Evolutionary conservation across 2,329 filamentous ascomycete species (phyloP), one percentile per base, ranked within the genome.

Genomic region (Geoglossum cookeanum): DNA sequence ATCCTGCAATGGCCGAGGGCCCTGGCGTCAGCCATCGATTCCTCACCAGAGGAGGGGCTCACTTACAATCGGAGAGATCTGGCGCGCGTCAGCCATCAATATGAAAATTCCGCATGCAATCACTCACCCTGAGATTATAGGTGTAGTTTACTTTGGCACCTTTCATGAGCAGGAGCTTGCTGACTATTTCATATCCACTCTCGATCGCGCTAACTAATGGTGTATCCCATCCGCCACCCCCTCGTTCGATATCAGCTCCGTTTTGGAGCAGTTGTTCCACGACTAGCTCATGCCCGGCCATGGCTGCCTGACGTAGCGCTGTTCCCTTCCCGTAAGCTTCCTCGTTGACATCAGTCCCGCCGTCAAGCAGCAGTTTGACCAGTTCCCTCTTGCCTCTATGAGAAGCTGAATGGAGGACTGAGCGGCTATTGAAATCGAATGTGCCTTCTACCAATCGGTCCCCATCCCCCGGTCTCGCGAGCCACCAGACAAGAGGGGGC

Each of bases 231-330:
- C 27, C 27, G 13, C 11, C 4, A 15, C 32, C 48, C 44, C 44
- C 17, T 11, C 27, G 8, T 37, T 57, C 39, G 17, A 57, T 55
- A 58, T 55, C 47, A 15, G 56, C 56, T 30, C 55, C 55, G 4
- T 15, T 56, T 37, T 58, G n/a, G 33, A 58, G 37, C 3, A 72
- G 63, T 1, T 65, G 51, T 37, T 64, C 54, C 13, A 69, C 62
- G 22, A 70, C 60, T 9, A 63, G 58, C 42, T 65, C 55, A 45
- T 65, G 60, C 6, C 64, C 64, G 3, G 56, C 39, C 39, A 37
- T 58, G 3, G 65, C 64, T 4, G 68, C 67, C 17, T 60, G 60
- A 29, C 63, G 63, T 6, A 70, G 60, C 2, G 67, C 62, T 15
- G 57, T 64, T 5, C 65, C 63, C 44, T 62, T 58, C 15, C 33